A percentile compares a stretch with the other conserved stretches of the same genome.
Conservation (phyloP, 345 rosid species). For the Brassica juncea region DNA sequence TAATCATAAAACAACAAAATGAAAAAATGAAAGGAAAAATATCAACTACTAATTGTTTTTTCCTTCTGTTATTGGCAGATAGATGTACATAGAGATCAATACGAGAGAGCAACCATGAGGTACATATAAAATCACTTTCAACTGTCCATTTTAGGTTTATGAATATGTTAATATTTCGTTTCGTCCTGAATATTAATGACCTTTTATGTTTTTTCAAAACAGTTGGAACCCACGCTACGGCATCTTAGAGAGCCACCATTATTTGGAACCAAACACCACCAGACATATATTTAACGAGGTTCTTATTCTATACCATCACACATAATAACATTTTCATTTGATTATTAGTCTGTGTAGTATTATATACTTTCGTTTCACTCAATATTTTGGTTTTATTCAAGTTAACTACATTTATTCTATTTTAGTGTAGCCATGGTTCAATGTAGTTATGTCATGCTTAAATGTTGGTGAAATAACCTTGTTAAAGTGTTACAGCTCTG, state of each 20-base stretch:
- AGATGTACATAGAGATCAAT: conserved; percentile 57
- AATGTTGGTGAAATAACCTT: background rate
- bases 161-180: background rate
- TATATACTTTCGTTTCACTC: background rate
- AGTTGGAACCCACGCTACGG: conserved; percentile 68
- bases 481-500: conserved; percentile 1
- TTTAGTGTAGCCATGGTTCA: background rate
- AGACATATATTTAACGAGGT: conserved; percentile 74
- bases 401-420: background rate
- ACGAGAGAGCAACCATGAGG: conserved; percentile 68
- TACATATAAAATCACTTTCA: conserved; percentile 22
- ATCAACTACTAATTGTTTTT: background rate
- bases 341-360: conserved; percentile 3
- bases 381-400: background rate
- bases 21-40: background rate
- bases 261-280: conserved; percentile 60
- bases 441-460: conserved; percentile 7
- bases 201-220: conserved; percentile 19
- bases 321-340: background rate
- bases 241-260: conserved; percentile 57
- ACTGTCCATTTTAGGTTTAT: background rate
- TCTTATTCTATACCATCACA: conserved; percentile 10
- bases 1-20: background rate
- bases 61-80: conserved; percentile 46
- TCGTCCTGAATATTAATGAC: background rate